A percentile compares a stretch with the other conserved stretches of the same genome.
Evolutionary conservation across 306 rosid genomes (phyloP).

Genomic region (Cercis canadensis): DNA sequence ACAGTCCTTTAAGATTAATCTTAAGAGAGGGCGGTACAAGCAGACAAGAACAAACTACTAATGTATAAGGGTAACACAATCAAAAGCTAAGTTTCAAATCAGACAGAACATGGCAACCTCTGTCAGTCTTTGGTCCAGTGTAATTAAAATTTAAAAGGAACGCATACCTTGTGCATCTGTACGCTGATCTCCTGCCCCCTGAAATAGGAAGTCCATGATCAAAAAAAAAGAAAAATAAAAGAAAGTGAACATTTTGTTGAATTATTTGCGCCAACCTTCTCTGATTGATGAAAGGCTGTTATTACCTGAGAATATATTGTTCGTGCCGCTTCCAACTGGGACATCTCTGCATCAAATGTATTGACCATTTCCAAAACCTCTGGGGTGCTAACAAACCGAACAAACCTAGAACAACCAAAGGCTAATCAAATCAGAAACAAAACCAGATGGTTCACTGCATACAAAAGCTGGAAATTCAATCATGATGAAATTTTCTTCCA

Average conservation of each 20-base stretch:
- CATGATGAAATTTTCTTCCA: neutral
- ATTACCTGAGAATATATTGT: constrained; percentile 86
- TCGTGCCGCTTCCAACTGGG: constrained; percentile 88
- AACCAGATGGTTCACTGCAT: constrained; percentile 27
- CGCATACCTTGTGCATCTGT: constrained; percentile 71
- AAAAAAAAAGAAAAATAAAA: constrained; percentile 28
- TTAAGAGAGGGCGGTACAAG: neutral
- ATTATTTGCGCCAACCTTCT: constrained; percentile 29
- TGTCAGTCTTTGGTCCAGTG: neutral
- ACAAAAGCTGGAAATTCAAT: neutral
- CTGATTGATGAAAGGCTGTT: constrained; percentile 15
- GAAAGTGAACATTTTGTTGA: neutral
- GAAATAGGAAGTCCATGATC: constrained; percentile 42
- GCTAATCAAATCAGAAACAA: constrained; percentile 30
- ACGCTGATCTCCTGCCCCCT: constrained; percentile 82
- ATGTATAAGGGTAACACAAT: neutral
- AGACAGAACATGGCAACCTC: constrained; percentile 6
- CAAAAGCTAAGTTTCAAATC: neutral
- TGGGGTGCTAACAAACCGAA: constrained; percentile 87
- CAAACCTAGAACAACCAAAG: constrained; percentile 65
- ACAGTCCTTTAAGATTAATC: neutral
- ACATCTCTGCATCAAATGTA: constrained; percentile 86
- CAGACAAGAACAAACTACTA: constrained; percentile 8
- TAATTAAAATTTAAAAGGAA: constrained; percentile 12
- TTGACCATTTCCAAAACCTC: constrained; percentile 87